A percentile compares a stretch with the other conserved stretches of the same genome.
These are phyloP conservation scores for Knoxdaviesia capensis DNA, from an alignment of 2,329 filamentous ascomycete species.

Conservation along the genomic window DNA sequence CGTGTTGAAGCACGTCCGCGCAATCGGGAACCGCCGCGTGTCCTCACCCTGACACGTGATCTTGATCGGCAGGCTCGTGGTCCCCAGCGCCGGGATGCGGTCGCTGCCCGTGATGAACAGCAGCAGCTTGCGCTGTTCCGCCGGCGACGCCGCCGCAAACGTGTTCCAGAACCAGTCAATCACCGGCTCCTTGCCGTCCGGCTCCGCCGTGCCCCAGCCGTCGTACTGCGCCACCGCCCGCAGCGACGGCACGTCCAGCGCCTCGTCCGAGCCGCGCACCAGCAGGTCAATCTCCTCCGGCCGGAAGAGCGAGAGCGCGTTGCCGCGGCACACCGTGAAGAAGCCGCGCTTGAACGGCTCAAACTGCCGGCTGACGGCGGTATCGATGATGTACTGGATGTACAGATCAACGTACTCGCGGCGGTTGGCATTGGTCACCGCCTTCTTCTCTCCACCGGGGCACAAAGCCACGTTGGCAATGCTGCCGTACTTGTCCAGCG, in stretches of 20 bases:
- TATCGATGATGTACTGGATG: conserved; percentile 61
- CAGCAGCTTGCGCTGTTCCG: conserved; percentile 57
- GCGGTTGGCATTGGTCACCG: conserved; percentile 70
- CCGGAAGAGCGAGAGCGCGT: conserved; percentile 69
- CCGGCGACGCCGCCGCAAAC: conserved; percentile 43
- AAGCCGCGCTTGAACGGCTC: conserved; percentile 90
- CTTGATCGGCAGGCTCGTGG: conserved; percentile 58
- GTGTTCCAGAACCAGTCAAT: conserved; percentile 79
- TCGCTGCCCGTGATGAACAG: conserved; percentile 83
- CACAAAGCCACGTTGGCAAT: conserved; percentile 49
- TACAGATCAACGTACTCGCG: conserved; percentile 77
- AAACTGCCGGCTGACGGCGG: conserved; percentile 60
- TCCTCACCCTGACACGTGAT: conserved; percentile 61
- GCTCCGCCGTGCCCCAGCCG: conserved; percentile 44
- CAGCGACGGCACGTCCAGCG: conserved; percentile 58
- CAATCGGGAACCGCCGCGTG: conserved; percentile 56
- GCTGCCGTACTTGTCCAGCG: conserved; percentile 59
- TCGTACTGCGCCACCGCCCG: conserved; percentile 64
- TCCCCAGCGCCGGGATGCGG: conserved; percentile 73
- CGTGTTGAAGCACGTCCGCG: conserved; percentile 81
- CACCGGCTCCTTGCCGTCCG: conserved; percentile 41
- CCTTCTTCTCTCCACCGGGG: conserved; percentile 47
- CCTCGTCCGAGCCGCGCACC: conserved; percentile 66
- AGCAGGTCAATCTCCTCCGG: conserved; percentile 84
- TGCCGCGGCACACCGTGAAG: conserved; percentile 78